phyloP scores from a whole-genome alignment of 208 protist genomes.

The Angomonas deanei region DNA sequence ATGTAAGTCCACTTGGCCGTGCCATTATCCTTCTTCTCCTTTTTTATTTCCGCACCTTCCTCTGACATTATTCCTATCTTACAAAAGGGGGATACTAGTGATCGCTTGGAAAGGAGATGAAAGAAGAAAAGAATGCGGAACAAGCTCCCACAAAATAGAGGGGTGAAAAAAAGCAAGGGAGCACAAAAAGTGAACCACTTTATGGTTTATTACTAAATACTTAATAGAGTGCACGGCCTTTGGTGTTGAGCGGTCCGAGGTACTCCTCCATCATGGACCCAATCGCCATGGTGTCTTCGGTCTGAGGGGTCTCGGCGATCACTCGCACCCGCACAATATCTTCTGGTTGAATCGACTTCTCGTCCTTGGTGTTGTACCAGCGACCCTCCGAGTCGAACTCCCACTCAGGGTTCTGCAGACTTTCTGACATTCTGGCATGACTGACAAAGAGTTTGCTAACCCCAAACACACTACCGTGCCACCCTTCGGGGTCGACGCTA shows the following conservation, averaged over 20 bases:
- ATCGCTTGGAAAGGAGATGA: too few species aligned
- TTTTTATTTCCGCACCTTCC: neutral
- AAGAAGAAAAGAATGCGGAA: neutral
- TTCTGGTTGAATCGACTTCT: conserved; percentile 52
- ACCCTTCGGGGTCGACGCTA: conserved; percentile 63
- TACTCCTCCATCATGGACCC: conserved; percentile 62
- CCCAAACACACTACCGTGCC: conserved; percentile 69
- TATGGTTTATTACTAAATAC: neutral
- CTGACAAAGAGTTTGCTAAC: conserved; percentile 74
- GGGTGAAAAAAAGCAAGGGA: neutral
- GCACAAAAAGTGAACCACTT: neutral
- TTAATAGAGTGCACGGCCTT: neutral
- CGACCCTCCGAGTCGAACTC: conserved; percentile 12
- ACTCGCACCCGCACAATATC: conserved; percentile 74
- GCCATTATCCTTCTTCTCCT: neutral
- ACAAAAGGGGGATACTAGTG: neutral
- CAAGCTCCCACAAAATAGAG: neutral
- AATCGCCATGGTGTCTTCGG: conserved; percentile 55
- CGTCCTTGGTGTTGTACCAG: conserved; percentile 67
- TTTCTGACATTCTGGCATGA: conserved; percentile 50
- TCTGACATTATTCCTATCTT: neutral
- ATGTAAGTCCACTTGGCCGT: conserved; percentile 11
- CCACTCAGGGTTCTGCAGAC: neutral
- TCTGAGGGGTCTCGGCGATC: conserved; percentile 78
- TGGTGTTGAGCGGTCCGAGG: conserved; percentile 45